phyloP scores from a whole-genome alignment of 768 basidiomycete species.

The Rhizopogon rudus region DNA sequence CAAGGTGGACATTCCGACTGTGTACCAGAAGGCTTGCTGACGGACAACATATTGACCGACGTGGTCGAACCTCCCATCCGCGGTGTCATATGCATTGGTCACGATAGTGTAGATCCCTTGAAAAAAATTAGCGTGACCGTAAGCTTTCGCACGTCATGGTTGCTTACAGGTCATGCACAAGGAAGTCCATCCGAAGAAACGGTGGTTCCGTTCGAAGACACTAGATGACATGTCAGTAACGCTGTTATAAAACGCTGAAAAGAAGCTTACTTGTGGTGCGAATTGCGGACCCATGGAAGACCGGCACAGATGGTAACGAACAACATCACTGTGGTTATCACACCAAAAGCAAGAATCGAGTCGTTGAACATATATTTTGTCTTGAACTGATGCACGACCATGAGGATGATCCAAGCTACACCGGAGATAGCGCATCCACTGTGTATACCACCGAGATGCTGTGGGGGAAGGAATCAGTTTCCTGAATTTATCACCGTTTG shows the following conservation, averaged over 20 bases:
- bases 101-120: constrained; percentile 66
- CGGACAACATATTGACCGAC: constrained; percentile 49
- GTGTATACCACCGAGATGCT: constrained; percentile 80
- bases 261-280: constrained; percentile 68
- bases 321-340: constrained; percentile 52
- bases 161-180: constrained; percentile 42
- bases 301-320: constrained; percentile 59
- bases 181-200: constrained; percentile 74
- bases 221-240: constrained; percentile 27
- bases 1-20: constrained; percentile 69
- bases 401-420: constrained; percentile 63
- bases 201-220: constrained; percentile 76
- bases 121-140: constrained; percentile 10
- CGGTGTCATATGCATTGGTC: constrained; percentile 55
- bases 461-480: constrained; percentile 8
- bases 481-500: not conserved
- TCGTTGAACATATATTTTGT: constrained; percentile 44
- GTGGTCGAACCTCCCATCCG: constrained; percentile 52
- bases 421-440: constrained; percentile 71
- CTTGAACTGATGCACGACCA: constrained; percentile 53
- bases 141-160: not conserved
- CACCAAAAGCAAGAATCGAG: constrained; percentile 56
- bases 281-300: constrained; percentile 77
- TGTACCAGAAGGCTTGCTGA: constrained; percentile 79
- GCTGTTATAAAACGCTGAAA: not conserved